Evolutionary conservation across 2,329 filamentous ascomycete genomes (phyloP), one percentile per base, ranked within the genome.

Genomic region (Cercospora berteroae): DNA sequence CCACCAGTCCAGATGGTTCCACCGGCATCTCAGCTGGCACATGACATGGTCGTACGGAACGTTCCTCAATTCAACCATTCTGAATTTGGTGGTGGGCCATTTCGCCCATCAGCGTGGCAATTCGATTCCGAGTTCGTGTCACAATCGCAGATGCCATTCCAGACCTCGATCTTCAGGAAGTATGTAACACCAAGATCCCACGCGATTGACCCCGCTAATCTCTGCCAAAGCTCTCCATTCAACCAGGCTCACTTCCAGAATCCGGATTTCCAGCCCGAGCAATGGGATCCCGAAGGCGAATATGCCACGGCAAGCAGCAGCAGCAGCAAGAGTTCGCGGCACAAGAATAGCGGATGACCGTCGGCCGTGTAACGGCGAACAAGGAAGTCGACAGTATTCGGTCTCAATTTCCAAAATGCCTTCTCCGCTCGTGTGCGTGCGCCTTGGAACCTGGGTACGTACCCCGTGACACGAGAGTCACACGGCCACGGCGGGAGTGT

Each of bases 211-310:
- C n/a, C 44, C 42, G 66, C 71, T 75, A 67, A 75, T 65, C 13
- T 25, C 57, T 42, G 48, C 36, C 25, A 18, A 52, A 84, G 82
- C 72, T 85, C 82, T 5, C 82, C 82, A 70, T 84, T 79, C 78
- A 84, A 84, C 65, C 82, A 82, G 20, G 82, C 83, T 5, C 83
- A 85, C 74, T 85, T 82, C 73, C 74, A 81, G 67, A 85, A 84
- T 69, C 80, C 82, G 20, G 81, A 84, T 33, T 85, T 85, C 71
- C 81, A 85, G 66, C 83, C 83, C 5, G 82, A 85, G 70, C 81
- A 84, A 67, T 85, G 83, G 83, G 79, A 77, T 69, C 83, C 83
- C 3, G 81, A 83, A 20, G 76, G 79, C 63, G 82, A 84, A 60
- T 83, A 83, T 67, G 75, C 79, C 33, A 79, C 69, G 60, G 67